Base-by-base conservation (phyloP, 495 filamentous ascomycete genomes). In the Margaritispora aquatica region DNA sequence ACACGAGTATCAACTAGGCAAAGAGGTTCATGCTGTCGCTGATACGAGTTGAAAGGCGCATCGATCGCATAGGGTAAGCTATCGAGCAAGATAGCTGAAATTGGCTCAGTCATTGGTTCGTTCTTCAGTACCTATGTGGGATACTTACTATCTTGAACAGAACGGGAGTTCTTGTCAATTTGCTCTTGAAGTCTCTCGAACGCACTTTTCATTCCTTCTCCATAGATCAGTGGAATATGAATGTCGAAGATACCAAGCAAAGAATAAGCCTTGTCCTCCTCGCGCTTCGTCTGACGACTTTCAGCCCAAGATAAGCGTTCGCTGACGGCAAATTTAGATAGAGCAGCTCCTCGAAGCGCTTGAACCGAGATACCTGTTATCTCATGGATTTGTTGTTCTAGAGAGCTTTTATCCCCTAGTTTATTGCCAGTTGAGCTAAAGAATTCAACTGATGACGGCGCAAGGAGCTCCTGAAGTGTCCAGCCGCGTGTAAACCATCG, bases 401-500 rank as follows among this genome's bases (percentile, higher is more conserved):
- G n/a, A 50, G 3, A 4, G 2, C 11, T 50, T 22, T 50, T 50
- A 24, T 50, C n/a, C 4, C 47, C 47, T 23, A 50, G 21, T 3
- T 4, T 2, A 2, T 50, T 24, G 3, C 21, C 2, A 2, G 23
- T 22, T 11, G 4, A 4, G 5, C 20, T 8, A 17, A 50, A 50
- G 20, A 50, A 50, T n/a, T 50, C 47, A 50, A 50, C 47, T 23
- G 21, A 50, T 3, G 3, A 2, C 7, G 47, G 47, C 5, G 47
- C 47, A 3, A 50, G 47, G 3, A 54, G 51, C 13, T 36, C 47
- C n/a, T 50, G 47, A 10, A 50, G 24, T 3, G 47, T 50, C 51
- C 51, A 54, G 10, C 51, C 51, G 22, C 53, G 27, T 15, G 53
- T 55, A 44, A 55, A 55, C 53, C 53, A 55, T 55, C 26, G 26